Conservation (phyloP, 306 rosid genomes). For the Alnus rubra region DNA sequence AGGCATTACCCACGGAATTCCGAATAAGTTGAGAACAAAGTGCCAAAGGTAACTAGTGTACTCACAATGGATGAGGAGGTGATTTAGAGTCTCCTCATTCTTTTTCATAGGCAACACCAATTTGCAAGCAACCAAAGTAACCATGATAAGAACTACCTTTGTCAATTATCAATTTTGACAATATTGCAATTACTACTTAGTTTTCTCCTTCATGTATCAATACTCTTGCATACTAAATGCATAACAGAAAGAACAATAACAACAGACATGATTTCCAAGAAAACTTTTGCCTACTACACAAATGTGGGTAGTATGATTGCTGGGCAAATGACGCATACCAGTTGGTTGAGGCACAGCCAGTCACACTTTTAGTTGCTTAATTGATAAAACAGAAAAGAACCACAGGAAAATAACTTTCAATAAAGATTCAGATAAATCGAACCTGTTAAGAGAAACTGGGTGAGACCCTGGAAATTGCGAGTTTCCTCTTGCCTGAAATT, state of each 20-base stretch:
- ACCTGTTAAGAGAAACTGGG: conserved; percentile 97
- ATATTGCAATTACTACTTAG: neutral
- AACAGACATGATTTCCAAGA: conserved; percentile 1
- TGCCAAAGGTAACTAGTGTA: too few relatives aligned
- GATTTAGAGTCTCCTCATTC: too few relatives aligned
- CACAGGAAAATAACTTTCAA: conserved; percentile 1
- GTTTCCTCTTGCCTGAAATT: conserved; percentile 73
- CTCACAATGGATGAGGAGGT: too few relatives aligned
- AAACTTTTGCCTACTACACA: neutral
- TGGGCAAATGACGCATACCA: neutral
- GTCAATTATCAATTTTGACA: neutral
- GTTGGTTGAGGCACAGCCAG: conserved; percentile 3
- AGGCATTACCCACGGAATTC: too few relatives aligned
- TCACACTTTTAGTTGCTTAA: conserved; percentile 10
- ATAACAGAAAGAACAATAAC: neutral
- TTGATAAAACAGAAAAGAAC: conserved; percentile 16
- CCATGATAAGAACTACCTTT: neutral
- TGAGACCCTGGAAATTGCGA: conserved; percentile 92
- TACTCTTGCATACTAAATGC: conserved; percentile 14
- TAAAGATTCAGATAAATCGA: conserved; percentile 14
- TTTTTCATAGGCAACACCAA: too few relatives aligned
- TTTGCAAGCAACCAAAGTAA: neutral
- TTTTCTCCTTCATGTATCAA: neutral
- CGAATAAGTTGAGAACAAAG: too few relatives aligned
- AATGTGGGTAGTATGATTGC: neutral